Conservation (phyloP, 129 eudicot species). For the Cynara cardunculus region DNA sequence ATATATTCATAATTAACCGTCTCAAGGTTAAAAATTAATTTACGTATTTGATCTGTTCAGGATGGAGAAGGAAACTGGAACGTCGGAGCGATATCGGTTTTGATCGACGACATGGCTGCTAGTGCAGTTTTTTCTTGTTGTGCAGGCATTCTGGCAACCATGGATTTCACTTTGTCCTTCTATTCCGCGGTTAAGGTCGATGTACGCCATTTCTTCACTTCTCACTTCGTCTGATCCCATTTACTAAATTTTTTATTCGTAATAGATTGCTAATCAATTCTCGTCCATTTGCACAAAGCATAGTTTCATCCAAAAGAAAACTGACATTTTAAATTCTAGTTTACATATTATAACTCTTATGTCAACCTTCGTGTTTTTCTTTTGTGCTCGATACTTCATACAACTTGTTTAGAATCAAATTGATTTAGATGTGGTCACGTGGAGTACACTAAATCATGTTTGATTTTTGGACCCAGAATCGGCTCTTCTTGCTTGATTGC, state of each 20-base stretch:
- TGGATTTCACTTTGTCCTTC: slow-evolving; percentile 23
- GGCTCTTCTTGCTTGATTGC: not conserved
- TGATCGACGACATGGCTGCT: slow-evolving; percentile 26
- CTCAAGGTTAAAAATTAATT: not conserved
- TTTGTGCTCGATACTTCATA: no score
- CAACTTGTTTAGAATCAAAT: no score
- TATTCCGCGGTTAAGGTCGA: slow-evolving; percentile 17
- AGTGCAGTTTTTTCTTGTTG: slow-evolving; percentile 16
- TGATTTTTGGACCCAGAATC: not conserved
- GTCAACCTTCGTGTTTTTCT: not conserved
- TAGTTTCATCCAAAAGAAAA: not conserved
- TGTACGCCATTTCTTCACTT: slow-evolving; percentile 13
- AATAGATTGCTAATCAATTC: not conserved
- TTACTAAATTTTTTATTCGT: not conserved
- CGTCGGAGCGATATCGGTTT: slow-evolving; percentile 16
- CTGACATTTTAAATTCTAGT: not conserved
- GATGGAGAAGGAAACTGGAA: slow-evolving; percentile 26
- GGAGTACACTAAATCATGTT: not conserved
- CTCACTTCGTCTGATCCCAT: not conserved
- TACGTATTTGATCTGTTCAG: slow-evolving; percentile 2
- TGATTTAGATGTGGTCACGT: no score
- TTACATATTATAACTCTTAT: not conserved
- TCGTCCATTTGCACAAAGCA: not conserved
- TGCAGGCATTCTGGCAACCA: slow-evolving; percentile 16
- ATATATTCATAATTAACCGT: not conserved